Conservation (phyloP, 345 rosid genomes). For the Syzygium jambos region DNA sequence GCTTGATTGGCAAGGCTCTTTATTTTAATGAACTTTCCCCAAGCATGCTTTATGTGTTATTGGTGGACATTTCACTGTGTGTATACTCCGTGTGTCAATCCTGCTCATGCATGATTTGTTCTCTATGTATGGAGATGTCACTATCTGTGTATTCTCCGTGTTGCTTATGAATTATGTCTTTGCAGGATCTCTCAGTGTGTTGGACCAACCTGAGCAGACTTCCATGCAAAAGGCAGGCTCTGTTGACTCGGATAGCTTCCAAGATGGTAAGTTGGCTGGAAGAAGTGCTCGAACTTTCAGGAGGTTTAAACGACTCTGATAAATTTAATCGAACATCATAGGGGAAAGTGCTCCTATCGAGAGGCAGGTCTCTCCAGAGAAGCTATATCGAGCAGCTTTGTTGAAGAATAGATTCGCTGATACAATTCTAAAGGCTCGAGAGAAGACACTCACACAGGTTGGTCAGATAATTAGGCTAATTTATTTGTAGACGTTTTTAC, state of each 20-base stretch:
- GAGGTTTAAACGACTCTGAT: slow-evolving; percentile 23
- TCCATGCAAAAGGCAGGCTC: slow-evolving; percentile 45
- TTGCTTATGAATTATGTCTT: neutral
- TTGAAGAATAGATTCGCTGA: slow-evolving; percentile 87
- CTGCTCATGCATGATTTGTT: neutral
- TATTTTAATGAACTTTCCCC: neutral
- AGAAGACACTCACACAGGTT: slow-evolving; percentile 84
- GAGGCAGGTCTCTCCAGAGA: slow-evolving; percentile 72
- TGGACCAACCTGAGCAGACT: slow-evolving; percentile 47
- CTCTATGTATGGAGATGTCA: neutral
- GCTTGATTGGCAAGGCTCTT: neutral
- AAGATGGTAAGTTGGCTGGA: slow-evolving; percentile 60
- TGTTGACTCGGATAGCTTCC: slow-evolving; percentile 44
- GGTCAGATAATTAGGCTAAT: slow-evolving; percentile 1
- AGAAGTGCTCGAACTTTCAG: slow-evolving; percentile 13
- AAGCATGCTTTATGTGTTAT: neutral
- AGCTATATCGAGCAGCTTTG: slow-evolving; percentile 72
- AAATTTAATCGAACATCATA: slow-evolving; percentile 24
- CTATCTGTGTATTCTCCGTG: neutral
- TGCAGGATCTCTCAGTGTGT: slow-evolving; percentile 48
- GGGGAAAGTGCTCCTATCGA: slow-evolving; percentile 65
- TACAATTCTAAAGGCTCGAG: slow-evolving; percentile 87
- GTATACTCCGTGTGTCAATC: neutral
- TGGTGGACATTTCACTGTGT: neutral
- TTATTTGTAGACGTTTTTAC: neutral